These are phyloP conservation scores for Xylariomycetidae sp. DNA, from an alignment of 2,329 filamentous ascomycete species.

Conservation along the genomic window DNA sequence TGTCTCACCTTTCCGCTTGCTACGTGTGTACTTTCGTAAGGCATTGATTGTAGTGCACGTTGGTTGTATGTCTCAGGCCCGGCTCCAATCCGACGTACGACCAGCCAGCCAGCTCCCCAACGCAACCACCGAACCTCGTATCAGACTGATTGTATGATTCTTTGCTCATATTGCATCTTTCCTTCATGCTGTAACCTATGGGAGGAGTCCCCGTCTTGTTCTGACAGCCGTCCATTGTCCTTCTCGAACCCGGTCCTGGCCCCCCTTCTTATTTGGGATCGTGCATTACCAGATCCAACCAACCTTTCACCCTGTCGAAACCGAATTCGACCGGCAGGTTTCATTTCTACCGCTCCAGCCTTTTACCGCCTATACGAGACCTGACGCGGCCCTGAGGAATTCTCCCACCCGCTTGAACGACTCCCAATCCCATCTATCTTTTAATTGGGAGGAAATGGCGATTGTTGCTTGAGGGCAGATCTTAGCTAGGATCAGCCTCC, in stretches of 20 bases:
- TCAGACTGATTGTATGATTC: conserved; percentile 18
- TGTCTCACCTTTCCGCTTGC: too few species aligned
- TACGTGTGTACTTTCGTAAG: too few species aligned
- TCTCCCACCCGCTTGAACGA: conserved; percentile 15
- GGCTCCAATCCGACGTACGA: too few species aligned
- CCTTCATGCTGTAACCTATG: conserved; percentile 24
- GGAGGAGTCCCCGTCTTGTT: conserved; percentile 12
- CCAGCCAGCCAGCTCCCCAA: too few species aligned
- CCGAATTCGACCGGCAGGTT: conserved; percentile 27
- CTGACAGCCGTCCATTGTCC: conserved; percentile 15
- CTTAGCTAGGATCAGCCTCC: conserved; percentile 15
- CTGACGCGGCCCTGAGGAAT: conserved; percentile 21
- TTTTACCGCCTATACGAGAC: conserved; percentile 27
- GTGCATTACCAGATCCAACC: conserved; percentile 25
- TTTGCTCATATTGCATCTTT: conserved; percentile 23
- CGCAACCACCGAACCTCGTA: conserved; percentile 20
- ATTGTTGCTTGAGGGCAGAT: conserved; percentile 20
- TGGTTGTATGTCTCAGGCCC: too few species aligned
- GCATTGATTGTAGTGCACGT: too few species aligned
- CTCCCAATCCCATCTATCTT: conserved; percentile 12
- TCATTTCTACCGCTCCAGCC: conserved; percentile 27
- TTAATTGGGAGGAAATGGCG: conserved; percentile 24
- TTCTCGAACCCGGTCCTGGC: conserved; percentile 17
- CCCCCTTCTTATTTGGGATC: conserved; percentile 16
- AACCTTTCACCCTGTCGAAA: conserved; percentile 19